Conservation (phyloP, 2,329 filamentous ascomycete genomes). For the Ophiostoma himal-ulmi region DNA sequence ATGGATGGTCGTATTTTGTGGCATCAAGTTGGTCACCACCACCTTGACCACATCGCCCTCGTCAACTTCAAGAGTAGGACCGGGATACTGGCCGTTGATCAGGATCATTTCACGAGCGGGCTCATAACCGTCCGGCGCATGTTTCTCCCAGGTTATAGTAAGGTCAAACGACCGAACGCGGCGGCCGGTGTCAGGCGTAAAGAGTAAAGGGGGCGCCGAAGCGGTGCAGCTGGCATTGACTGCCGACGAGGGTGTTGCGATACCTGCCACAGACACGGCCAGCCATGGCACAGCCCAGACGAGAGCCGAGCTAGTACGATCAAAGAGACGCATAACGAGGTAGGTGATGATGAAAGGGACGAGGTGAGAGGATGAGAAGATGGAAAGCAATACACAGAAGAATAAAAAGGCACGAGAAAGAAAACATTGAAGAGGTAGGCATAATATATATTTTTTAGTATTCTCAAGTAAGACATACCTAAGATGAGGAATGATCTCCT, state of each 20-base stretch:
- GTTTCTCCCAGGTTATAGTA: conserved; percentile 35
- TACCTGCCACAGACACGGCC: background rate
- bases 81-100: conserved; percentile 57
- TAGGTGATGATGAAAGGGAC: background rate
- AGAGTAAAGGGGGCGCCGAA: background rate
- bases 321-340: background rate
- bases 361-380: background rate
- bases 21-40: conserved; percentile 42
- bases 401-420: background rate
- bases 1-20: conserved; percentile 45
- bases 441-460: background rate
- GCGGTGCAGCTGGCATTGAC: background rate
- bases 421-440: background rate
- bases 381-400: background rate
- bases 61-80: conserved; percentile 50
- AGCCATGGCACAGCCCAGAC: conserved; percentile 16
- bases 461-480: too few species aligned
- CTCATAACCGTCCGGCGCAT: conserved; percentile 41
- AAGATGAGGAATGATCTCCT: too few species aligned
- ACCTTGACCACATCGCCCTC: conserved; percentile 47
- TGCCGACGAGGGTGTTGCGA: background rate
- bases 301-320: conserved; percentile 6
- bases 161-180: conserved; percentile 27
- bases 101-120: conserved; percentile 40
- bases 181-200: conserved; percentile 12